Base-by-base conservation (phyloP, 2,329 filamentous ascomycete species). In the Curvularia sp. region DNA sequence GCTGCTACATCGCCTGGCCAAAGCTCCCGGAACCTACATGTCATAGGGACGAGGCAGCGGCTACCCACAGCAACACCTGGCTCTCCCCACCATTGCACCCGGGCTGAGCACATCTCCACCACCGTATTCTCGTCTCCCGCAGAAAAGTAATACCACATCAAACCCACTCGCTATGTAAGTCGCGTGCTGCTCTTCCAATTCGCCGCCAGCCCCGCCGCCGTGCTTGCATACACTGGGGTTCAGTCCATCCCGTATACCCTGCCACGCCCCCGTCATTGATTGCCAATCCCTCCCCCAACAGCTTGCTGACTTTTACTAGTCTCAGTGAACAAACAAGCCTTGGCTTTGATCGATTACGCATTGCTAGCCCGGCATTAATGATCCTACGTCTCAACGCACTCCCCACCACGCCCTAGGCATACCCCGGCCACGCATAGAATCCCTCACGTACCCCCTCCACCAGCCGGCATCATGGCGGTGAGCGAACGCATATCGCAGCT, bases 401-500 rank as follows among this genome's bases (percentile, higher is more conserved):
- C 54, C 55, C 31, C 49, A 51, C 65, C 54, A 44, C 67, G 49
- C 55, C 60, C 31, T 69, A 67, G 61, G 55, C 63, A 53, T 60
- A 30, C 48, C 30, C 42, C 41, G 42, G 47, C 18, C 42, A 26
- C 58, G 49, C 62, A 49, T 58, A 55, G 43, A 61, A 58, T 42
- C 67, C 51, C 57, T 55, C 63, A 55, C 56, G 15, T 30, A 44
- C 52, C 26, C 48, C 52, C 41, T 18, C 46, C 33, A 41, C 46
- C 56, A 55, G 20, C 55, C 60, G 56, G 56, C 63, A 69, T 55
- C 69, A 79, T 78, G 76, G 76, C 75, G 52, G 75, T 68, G 64
- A 73, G 65, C 70, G 77, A 77, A 62, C 71, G 76, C 49, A 75
- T 81, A 74, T 75, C 77, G 53, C 77, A 79, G 65, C 76, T 82